Conservation (phyloP, 768 basidiomycete species). For the Panaeolus cyanescens region DNA sequence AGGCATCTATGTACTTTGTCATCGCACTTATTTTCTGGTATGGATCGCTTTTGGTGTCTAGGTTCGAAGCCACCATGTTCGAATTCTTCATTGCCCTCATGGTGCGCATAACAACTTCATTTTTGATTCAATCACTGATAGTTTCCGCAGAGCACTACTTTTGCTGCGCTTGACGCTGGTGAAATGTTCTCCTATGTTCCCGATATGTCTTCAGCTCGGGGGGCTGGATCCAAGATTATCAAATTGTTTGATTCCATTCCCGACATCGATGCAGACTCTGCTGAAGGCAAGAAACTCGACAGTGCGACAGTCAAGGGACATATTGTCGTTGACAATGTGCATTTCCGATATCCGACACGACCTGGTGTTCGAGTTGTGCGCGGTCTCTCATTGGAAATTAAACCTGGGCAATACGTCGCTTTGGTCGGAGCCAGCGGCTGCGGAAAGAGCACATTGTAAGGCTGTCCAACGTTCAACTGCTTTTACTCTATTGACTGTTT, state of each 20-base stretch:
- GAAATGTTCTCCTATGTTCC: conserved; percentile 86
- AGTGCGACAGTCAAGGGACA: conserved; percentile 51
- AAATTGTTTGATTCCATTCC: conserved; percentile 72
- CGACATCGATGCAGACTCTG: conserved; percentile 80
- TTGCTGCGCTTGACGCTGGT: conserved; percentile 86
- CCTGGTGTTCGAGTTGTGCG: conserved; percentile 83
- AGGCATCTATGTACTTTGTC: conserved; percentile 75
- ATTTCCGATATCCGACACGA: conserved; percentile 90
- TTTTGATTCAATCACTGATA: background rate
- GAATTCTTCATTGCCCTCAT: conserved; percentile 85
- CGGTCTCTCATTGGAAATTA: conserved; percentile 69
- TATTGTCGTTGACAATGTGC: conserved; percentile 76
- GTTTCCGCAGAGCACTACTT: conserved; percentile 59
- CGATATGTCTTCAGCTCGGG: conserved; percentile 82
- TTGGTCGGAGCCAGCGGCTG: conserved; percentile 84
- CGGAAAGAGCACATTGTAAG: conserved; percentile 65
- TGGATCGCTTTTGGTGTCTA: conserved; percentile 63
- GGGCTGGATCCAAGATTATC: conserved; percentile 76
- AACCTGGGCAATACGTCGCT: conserved; percentile 81
- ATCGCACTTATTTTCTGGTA: conserved; percentile 87
- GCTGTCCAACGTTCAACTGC: conserved; percentile 18
- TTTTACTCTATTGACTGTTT: background rate
- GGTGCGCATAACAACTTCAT: conserved; percentile 41
- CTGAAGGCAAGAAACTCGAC: conserved; percentile 57
- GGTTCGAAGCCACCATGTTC: conserved; percentile 50